These are phyloP conservation scores for Ephemerocybe angulata DNA, from an alignment of 768 basidiomycete species.

Conservation along the genomic window DNA sequence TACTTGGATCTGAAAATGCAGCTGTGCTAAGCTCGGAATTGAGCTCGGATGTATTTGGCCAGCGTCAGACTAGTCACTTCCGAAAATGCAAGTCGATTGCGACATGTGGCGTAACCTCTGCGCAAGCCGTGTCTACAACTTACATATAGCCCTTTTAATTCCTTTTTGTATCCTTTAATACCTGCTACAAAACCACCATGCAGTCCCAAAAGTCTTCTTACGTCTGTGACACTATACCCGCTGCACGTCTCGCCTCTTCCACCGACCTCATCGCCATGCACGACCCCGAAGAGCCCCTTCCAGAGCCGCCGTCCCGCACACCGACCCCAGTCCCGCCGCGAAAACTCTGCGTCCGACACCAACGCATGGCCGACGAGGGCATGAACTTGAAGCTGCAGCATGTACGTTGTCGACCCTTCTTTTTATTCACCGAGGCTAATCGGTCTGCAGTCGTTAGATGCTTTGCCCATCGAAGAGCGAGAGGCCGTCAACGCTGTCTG, in stretches of 20 bases:
- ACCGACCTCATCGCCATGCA: not conserved
- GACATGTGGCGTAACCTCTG: constrained; percentile 40
- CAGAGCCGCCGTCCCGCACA: constrained; percentile 10
- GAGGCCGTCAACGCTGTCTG: constrained; percentile 88
- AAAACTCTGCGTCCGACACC: constrained; percentile 89
- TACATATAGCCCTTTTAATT: not conserved
- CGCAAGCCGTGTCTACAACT: constrained; percentile 20
- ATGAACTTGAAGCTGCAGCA: constrained; percentile 89
- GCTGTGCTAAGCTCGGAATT: constrained; percentile 16
- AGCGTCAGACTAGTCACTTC: too few relatives aligned
- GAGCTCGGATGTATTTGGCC: too few relatives aligned
- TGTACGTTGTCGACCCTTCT: constrained; percentile 42
- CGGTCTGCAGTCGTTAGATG: constrained; percentile 87
- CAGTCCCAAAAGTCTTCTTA: constrained; percentile 29
- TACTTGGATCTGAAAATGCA: constrained; percentile 14
- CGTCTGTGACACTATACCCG: constrained; percentile 70
- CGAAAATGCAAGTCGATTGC: constrained; percentile 27
- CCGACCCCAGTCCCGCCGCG: constrained; percentile 37
- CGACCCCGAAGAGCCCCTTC: constrained; percentile 13
- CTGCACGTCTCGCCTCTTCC: constrained; percentile 46
- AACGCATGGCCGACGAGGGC: constrained; percentile 95
- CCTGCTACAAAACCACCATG: not conserved
- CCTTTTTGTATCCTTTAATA: constrained; percentile 8
- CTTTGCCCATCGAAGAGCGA: constrained; percentile 79
- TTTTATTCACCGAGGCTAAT: constrained; percentile 13